Conservation (phyloP, 2,329 filamentous ascomycete species). For the Teratosphaeria gauchensis region DNA sequence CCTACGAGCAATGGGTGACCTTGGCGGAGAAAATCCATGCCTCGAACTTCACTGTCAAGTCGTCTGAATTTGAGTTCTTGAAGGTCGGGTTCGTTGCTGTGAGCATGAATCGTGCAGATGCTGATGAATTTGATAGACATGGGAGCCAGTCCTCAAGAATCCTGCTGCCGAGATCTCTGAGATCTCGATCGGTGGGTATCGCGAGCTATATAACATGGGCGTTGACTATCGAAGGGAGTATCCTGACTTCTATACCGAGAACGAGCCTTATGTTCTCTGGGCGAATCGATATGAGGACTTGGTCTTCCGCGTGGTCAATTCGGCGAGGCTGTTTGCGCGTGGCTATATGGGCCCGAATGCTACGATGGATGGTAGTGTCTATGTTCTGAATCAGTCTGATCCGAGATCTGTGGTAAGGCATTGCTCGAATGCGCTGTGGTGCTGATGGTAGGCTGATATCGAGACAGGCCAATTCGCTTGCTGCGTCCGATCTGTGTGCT, state of each 20-base stretch:
- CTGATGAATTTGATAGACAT: constrained; percentile 28
- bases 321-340: constrained; percentile 50
- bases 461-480: constrained; percentile 47
- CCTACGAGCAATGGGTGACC: constrained; percentile 47
- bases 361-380: constrained; percentile 44
- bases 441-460: no score
- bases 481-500: constrained; percentile 54
- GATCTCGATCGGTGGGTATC: constrained; percentile 52
- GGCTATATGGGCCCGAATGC: constrained; percentile 52
- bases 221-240: constrained; percentile 39
- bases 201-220: constrained; percentile 50
- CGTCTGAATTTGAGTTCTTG: no score
- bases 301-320: constrained; percentile 47
- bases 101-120: no score
- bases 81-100: background rate
- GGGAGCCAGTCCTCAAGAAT: constrained; percentile 49
- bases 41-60: background rate
- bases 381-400: constrained; percentile 49
- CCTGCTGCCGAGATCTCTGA: constrained; percentile 49
- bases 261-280: constrained; percentile 49
- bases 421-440: no score
- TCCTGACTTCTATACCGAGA: constrained; percentile 40
- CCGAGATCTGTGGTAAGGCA: constrained; percentile 33
- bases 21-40: constrained; percentile 19
- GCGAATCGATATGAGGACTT: constrained; percentile 48